Evolutionary conservation across 306 rosid species (phyloP), one percentile per base, ranked within the genome.

Genomic region (Fagus crenata): DNA sequence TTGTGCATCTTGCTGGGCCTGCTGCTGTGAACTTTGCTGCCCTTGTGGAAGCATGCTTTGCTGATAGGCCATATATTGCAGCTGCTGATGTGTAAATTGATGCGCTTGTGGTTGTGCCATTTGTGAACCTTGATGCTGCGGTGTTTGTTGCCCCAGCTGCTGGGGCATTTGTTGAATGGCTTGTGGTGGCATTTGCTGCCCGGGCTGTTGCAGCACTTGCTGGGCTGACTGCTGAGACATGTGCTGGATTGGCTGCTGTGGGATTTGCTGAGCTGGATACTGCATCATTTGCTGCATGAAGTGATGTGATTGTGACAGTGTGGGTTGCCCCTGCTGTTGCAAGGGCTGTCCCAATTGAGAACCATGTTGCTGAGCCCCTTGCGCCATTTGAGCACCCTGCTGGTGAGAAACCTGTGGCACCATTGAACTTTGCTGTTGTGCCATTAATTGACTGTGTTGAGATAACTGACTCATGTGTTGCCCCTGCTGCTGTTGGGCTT

Each of bases 51-150:
- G 76, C 82, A 80, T 55, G 58, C 81, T 86, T 56, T 83, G 97
- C 74, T 90, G 93, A 86, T 91, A 96, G 18, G 89, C 71, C 91
- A 86, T 84, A 75, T 85, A 89, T 33, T 96, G 96, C 75, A 86
- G 28, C 79, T 87, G 91, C 69, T 86, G 97, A 69, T 86, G 91
- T 22, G 86, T 17, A 77, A 78, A 90, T 14, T 89, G 96, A 65
- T 83, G 96, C 2, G 83, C 82, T 49, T 90, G 98, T 4, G 86
- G 89, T 69, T 88, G 96, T 15, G 63, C 80, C 69, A 79, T 58
- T 54, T 88, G 91, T 0, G 88, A 77, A 28, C 88, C 86, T 53
- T 88, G 95, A 67, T 81, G 87, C 74, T 81, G 98, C 15, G 87
- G 73, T 7, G 75, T 12, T 49, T 87, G 95, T 78, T 88, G 97